Base-by-base conservation (phyloP, 2,329 filamentous ascomycete species). In the Penicillium sp. region DNA sequence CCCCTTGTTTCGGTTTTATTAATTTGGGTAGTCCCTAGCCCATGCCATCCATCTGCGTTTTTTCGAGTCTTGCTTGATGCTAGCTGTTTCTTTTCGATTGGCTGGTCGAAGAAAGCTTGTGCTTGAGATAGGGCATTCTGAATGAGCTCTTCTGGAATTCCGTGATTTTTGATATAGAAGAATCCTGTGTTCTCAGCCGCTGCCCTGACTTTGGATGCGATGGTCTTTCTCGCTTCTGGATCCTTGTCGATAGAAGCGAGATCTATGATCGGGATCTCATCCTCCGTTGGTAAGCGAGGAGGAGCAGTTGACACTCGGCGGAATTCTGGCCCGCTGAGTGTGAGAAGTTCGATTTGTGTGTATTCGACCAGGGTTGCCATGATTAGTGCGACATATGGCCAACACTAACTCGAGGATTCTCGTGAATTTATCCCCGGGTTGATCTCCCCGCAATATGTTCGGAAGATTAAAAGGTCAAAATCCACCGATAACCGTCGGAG, bases 211-310 rank as follows among this genome's bases (percentile, higher is more conserved):
- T 72, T 66, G 0, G 63, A 60, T 0, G 80, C 79, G 0, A 82
- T 74, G 11, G 63, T 59, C 39, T 73, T 67, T 0, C 78, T 76
- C 3, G 74, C 71, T 0, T 67, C 61, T 0, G 75, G 48, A 1
- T 73, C 67, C 2, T 66, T 53, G 48, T 75, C 73, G 52, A 79
- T 74, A 13, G 68, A 64, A 0, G 74, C 72, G 7, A 84, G 67
- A 61, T 85, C 80, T 50, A 85, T 81, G 40, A 85, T 65, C 3
- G 82, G 82, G 13, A 85, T 81, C 65, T 85, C 78, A 62, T 69
- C 72, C 3, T 68, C 59, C 4, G 71, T 73, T 35, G 75, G 75
- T 29, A 72, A 68, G 22, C 78, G 69, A 4, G 77, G 75, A 8
- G 76, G 71, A 1, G 71, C 72, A 24, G 69, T 75, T 16, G 76